Percentiles rank a stretch among this genome's conserved stretches.
Evolutionary conservation across 441 rosid species (phyloP).

Genomic region (Arabidopsis lyrata): DNA sequence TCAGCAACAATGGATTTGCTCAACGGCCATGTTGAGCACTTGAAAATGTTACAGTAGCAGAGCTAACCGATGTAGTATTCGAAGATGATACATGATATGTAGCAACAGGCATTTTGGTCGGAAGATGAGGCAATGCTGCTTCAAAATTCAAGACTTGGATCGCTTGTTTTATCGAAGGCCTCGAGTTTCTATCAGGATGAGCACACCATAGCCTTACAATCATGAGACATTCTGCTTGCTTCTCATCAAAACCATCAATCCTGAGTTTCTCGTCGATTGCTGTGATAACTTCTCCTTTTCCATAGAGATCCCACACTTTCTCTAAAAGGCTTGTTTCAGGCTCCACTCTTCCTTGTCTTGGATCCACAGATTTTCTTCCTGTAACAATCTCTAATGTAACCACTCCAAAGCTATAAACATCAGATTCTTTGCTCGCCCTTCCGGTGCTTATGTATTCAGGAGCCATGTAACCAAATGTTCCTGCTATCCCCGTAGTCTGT

Average conservation of each 20-base stretch:
- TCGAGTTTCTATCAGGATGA: slow-evolving; percentile 63
- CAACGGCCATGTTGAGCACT: slow-evolving; percentile 48
- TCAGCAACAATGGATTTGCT: background rate
- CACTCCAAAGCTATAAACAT: slow-evolving; percentile 67
- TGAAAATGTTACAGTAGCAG: slow-evolving; percentile 38
- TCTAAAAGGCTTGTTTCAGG: slow-evolving; percentile 49
- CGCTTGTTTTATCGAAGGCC: slow-evolving; percentile 69
- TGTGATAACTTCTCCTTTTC: slow-evolving; percentile 50
- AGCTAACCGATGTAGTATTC: slow-evolving; percentile 25
- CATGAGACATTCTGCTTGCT: slow-evolving; percentile 60
- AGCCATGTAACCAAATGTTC: slow-evolving; percentile 73
- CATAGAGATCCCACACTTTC: slow-evolving; percentile 77
- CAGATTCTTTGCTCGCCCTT: slow-evolving; percentile 49
- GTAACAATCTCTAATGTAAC: slow-evolving; percentile 70
- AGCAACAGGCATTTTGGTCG: slow-evolving; percentile 53
- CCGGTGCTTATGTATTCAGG: slow-evolving; percentile 46
- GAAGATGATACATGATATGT: slow-evolving; percentile 43
- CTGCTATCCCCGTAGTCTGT: slow-evolving; percentile 23
- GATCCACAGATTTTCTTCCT: slow-evolving; percentile 68
- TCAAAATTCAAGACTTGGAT: slow-evolving; percentile 63
- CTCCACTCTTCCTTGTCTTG: slow-evolving; percentile 44
- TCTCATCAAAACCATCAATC: slow-evolving; percentile 52
- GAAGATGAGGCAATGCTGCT: slow-evolving; percentile 52
- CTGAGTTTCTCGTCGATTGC: slow-evolving; percentile 48
- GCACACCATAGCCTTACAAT: slow-evolving; percentile 73